A percentile compares a stretch with the other conserved stretches of the same genome.
Conservation (phyloP, 2,329 filamentous ascomycete genomes). For the Penicillium sp. region DNA sequence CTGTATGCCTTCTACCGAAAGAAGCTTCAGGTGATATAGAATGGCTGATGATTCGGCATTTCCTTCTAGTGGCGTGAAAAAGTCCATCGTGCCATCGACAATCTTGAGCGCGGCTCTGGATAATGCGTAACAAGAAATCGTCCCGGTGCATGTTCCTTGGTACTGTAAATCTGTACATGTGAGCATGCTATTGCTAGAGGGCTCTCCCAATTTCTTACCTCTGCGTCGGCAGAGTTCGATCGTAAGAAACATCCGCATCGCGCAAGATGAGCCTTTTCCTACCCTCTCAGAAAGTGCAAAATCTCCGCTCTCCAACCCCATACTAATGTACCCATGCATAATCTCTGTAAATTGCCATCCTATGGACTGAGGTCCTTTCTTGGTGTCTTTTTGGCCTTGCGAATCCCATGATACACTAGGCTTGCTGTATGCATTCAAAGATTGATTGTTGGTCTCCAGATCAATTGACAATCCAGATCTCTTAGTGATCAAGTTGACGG, state of each 20-base stretch:
- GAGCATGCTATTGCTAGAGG: background rate
- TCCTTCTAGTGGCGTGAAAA: background rate
- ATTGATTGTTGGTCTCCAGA: constrained; percentile 14
- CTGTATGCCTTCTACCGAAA: background rate
- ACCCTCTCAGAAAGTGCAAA: background rate
- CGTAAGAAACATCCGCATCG: background rate
- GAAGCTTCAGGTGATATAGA: background rate
- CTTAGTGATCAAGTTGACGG: constrained; percentile 53
- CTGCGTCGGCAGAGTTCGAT: background rate
- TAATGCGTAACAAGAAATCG: background rate
- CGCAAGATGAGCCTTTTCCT: background rate
- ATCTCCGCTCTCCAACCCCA: background rate
- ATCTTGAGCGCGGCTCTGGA: background rate
- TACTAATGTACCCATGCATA: constrained; percentile 12
- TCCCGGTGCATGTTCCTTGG: constrained; percentile 1
- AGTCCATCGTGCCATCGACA: background rate
- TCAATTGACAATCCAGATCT: constrained; percentile 47
- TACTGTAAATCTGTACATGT: background rate
- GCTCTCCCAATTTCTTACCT: background rate
- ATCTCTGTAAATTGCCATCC: constrained; percentile 20
- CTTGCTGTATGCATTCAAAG: constrained; percentile 4
- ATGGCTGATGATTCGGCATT: constrained; percentile 1
- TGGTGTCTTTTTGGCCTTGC: background rate
- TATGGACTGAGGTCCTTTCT: background rate
- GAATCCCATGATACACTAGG: background rate